Evolutionary conservation across 495 filamentous ascomycete species (phyloP).

Genomic region (Halenospora varia): DNA sequence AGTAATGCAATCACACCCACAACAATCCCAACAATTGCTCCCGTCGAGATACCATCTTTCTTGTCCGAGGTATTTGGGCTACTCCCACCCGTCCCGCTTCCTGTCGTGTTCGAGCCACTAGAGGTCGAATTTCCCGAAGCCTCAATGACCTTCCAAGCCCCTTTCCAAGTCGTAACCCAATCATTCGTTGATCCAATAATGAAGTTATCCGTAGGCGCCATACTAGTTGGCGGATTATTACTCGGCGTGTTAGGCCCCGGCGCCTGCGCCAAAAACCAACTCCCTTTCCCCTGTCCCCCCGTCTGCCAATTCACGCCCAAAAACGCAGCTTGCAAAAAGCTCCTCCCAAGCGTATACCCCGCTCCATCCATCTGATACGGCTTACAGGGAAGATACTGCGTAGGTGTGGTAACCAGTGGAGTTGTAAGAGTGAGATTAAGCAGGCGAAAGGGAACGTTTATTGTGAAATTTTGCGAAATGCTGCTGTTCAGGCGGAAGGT

Average conservation of each 20-base stretch:
- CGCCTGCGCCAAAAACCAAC: conserved; percentile 47
- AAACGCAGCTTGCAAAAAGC: conserved; percentile 56
- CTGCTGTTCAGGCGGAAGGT: conserved; percentile 30
- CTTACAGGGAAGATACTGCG: conserved; percentile 48
- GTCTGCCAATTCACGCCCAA: conserved; percentile 44
- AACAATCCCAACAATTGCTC: neutral
- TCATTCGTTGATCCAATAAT: conserved; percentile 26
- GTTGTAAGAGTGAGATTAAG: conserved; percentile 42
- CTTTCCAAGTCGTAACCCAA: conserved; percentile 36
- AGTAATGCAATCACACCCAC: neutral
- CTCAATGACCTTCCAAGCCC: conserved; percentile 28
- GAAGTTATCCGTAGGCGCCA: conserved; percentile 16
- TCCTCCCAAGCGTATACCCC: conserved; percentile 22
- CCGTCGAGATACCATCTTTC: neutral
- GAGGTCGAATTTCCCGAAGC: neutral
- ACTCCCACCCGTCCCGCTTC: too few species aligned
- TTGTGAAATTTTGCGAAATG: conserved; percentile 32
- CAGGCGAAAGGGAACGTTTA: conserved; percentile 45
- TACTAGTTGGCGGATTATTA: conserved; percentile 15
- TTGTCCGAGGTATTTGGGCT: too few species aligned
- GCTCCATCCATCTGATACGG: conserved; percentile 35
- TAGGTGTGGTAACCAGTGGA: conserved; percentile 39
- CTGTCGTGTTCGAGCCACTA: too few species aligned
- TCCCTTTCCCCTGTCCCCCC: conserved; percentile 23
- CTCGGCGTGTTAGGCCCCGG: conserved; percentile 38